phyloP scores from a whole-genome alignment of 208 protist species.

The Crithidia sp. region DNA sequence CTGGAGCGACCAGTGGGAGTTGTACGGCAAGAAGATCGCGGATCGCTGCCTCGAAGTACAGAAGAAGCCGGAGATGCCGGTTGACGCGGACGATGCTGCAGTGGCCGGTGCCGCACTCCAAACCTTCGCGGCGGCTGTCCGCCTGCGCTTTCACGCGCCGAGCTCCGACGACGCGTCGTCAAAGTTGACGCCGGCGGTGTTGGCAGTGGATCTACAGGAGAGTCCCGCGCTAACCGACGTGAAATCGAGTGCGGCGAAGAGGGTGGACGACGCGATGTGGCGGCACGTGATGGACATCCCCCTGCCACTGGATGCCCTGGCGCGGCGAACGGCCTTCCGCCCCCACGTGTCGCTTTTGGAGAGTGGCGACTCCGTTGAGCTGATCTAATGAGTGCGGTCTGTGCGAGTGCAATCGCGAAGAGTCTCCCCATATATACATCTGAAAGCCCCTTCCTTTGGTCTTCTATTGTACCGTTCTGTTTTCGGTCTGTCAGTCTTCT shows the following conservation, averaged over 20 bases:
- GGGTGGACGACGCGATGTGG: constrained; percentile 24
- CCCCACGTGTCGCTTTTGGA: constrained; percentile 75
- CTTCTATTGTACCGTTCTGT: too few species aligned
- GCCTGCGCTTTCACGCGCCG: constrained; percentile 8
- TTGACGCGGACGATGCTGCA: background rate
- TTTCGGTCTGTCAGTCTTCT: too few species aligned
- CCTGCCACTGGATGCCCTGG: constrained; percentile 24
- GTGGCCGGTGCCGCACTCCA: background rate
- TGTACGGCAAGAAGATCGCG: constrained; percentile 45
- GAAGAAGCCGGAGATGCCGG: background rate
- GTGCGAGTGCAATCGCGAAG: too few species aligned
- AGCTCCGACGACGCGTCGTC: background rate
- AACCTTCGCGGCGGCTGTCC: constrained; percentile 4
- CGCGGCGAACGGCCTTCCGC: constrained; percentile 38
- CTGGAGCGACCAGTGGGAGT: constrained; percentile 78
- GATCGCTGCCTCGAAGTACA: constrained; percentile 28
- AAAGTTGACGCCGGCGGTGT: background rate
- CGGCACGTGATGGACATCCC: constrained; percentile 30
- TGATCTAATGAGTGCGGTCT: constrained; percentile 15
- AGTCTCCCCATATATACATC: too few species aligned
- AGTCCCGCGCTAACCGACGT: background rate
- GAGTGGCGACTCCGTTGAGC: constrained; percentile 41
- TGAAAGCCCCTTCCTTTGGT: too few species aligned
- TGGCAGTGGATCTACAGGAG: constrained; percentile 4
- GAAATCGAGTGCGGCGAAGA: constrained; percentile 1